These are phyloP conservation scores for Cryptosporidium sp. DNA, from an alignment of 169 alveolate genomes.

Conservation along the genomic window DNA sequence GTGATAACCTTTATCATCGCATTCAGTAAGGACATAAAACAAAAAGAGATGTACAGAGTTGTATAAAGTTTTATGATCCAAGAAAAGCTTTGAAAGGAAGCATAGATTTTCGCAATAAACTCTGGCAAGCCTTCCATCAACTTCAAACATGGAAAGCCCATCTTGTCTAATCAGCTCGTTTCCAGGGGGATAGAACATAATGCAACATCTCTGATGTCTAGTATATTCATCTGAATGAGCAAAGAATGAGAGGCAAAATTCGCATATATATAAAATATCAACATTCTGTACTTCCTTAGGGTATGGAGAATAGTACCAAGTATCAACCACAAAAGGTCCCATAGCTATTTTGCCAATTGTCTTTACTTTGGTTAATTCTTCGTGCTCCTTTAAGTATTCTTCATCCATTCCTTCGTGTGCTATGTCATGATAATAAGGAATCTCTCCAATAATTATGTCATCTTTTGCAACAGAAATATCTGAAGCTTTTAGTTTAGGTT, in stretches of 20 bases:
- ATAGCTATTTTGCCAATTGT: slow-evolving; percentile 93
- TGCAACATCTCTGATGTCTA: slow-evolving; percentile 90
- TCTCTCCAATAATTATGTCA: slow-evolving; percentile 52
- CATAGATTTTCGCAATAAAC: slow-evolving; percentile 97
- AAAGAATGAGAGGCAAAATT: slow-evolving; percentile 94
- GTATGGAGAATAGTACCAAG: slow-evolving; percentile 99
- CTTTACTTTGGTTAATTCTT: slow-evolving; percentile 93
- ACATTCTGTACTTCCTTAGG: slow-evolving; percentile 95
- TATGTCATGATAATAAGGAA: slow-evolving; percentile 71
- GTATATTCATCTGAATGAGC: slow-evolving; percentile 83
- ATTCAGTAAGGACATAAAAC: slow-evolving; percentile 95
- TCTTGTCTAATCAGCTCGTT: slow-evolving; percentile 96
- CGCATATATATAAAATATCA: slow-evolving; percentile 94
- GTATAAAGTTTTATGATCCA: slow-evolving; percentile 96
- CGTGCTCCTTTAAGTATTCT: slow-evolving; percentile 92
- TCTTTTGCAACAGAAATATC: slow-evolving; percentile 55
- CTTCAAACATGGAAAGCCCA: slow-evolving; percentile 94
- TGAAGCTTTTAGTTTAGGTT: slow-evolving; percentile 23
- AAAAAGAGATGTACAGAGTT: slow-evolving; percentile 90
- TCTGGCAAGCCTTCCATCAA: slow-evolving; percentile 94
- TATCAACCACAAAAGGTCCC: slow-evolving; percentile 93
- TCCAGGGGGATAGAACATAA: slow-evolving; percentile 96
- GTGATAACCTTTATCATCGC: slow-evolving; percentile 89
- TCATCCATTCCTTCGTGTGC: slow-evolving; percentile 92
- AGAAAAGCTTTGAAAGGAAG: slow-evolving; percentile 94